Conservation (phyloP, 2,329 filamentous ascomycete species). For the Verticillium nonalfalfae region DNA sequence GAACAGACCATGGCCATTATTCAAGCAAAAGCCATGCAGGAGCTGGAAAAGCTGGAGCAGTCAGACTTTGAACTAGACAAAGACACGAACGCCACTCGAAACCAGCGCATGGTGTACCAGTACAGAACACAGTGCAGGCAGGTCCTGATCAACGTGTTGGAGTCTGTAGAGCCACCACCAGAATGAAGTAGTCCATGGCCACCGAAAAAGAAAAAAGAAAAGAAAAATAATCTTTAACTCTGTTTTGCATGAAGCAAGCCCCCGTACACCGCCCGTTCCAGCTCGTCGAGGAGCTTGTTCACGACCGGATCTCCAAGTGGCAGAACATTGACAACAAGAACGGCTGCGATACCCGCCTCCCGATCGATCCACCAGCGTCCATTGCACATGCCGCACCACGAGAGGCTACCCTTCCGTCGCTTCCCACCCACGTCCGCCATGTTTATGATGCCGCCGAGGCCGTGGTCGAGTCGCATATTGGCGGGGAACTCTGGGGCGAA, state of each 20-base stretch:
- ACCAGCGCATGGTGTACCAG: constrained; percentile 40
- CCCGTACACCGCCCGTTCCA: constrained; percentile 31
- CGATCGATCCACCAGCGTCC: constrained; percentile 34
- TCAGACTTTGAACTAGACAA: constrained; percentile 37
- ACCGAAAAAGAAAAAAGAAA: too few species aligned
- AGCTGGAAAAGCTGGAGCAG: constrained; percentile 38
- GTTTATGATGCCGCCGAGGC: constrained; percentile 32
- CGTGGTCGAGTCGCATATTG: constrained; percentile 25
- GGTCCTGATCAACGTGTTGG: constrained; percentile 39
- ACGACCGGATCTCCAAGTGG: constrained; percentile 30
- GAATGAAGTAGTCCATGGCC: neutral
- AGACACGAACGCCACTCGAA: constrained; percentile 31
- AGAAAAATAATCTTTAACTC: neutral
- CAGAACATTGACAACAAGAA: constrained; percentile 29
- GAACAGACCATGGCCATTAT: constrained; percentile 32
- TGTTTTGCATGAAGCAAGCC: constrained; percentile 7
- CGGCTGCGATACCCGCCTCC: constrained; percentile 30
- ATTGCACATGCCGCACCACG: constrained; percentile 36
- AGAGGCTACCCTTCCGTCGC: constrained; percentile 32
- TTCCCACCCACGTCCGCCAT: constrained; percentile 29
- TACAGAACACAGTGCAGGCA: constrained; percentile 42
- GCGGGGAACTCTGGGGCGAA: constrained; percentile 29
- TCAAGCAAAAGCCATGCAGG: constrained; percentile 33
- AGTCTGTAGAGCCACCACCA: constrained; percentile 21
- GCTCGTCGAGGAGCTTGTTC: constrained; percentile 27